Evolutionary conservation across 2,329 filamentous ascomycete species (phyloP).

Genomic region (Leptographium procerum): DNA sequence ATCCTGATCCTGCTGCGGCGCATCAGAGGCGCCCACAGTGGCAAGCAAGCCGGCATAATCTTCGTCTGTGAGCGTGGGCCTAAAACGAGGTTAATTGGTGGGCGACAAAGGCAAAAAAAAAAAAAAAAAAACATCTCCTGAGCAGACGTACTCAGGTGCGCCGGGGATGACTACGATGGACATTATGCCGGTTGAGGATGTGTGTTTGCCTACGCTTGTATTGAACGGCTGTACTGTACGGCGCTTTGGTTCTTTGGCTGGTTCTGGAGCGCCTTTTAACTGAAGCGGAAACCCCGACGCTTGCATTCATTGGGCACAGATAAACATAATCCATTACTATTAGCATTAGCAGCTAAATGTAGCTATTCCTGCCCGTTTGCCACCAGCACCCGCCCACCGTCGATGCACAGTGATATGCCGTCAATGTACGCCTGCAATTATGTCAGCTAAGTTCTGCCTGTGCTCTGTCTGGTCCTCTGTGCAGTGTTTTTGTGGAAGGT

Average conservation of each 20-base stretch:
- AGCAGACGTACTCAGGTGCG: neutral
- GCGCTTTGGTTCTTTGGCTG: no score
- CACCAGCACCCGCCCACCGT: constrained; percentile 9
- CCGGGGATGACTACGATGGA: constrained; percentile 9
- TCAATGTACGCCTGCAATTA: constrained; percentile 7
- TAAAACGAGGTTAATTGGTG: neutral
- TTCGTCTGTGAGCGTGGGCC: neutral
- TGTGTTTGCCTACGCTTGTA: neutral
- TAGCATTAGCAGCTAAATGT: neutral
- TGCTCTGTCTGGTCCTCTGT: no score
- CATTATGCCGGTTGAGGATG: neutral
- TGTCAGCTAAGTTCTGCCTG: neutral
- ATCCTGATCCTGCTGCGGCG: constrained; percentile 13
- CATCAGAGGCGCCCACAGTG: constrained; percentile 9
- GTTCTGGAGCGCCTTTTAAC: no score
- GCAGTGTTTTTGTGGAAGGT: no score
- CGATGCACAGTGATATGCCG: constrained; percentile 9
- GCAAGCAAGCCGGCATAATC: constrained; percentile 9
- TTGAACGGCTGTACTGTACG: neutral
- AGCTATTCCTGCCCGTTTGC: constrained; percentile 11
- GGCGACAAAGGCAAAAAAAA: no score
- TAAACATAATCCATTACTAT: neutral
- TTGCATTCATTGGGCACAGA: neutral
- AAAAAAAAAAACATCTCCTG: no score
- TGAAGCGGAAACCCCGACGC: neutral